phyloP scores from a whole-genome alignment of 805 yeast species.

The Clavispora fructus region DNA sequence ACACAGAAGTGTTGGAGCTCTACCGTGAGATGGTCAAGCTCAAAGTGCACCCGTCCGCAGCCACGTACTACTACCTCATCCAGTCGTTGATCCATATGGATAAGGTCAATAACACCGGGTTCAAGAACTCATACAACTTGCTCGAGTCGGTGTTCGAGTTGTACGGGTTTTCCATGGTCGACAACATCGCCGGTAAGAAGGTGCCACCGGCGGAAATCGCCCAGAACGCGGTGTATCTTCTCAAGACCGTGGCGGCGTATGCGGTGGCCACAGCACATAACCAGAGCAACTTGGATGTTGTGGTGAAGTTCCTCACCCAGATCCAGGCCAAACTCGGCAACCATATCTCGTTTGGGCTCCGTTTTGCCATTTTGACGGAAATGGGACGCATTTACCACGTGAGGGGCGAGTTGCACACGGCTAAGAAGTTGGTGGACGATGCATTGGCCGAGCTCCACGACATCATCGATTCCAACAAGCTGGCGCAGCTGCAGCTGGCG shows the following conservation, averaged over 20 bases:
- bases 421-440: constrained; percentile 18
- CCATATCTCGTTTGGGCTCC: constrained; percentile 18
- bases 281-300: constrained; percentile 18
- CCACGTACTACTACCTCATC: constrained; percentile 28
- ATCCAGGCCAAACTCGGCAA: constrained; percentile 18
- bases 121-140: constrained; percentile 27
- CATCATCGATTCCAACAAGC: constrained; percentile 8
- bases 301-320: constrained; percentile 26
- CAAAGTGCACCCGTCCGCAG: constrained; percentile 20
- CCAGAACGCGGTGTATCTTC: constrained; percentile 17
- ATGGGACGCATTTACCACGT: constrained; percentile 25
- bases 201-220: constrained; percentile 8
- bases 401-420: constrained; percentile 19
- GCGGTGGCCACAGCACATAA: constrained; percentile 13
- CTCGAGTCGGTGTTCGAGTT: constrained; percentile 26
- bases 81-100: constrained; percentile 23
- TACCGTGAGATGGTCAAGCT: constrained; percentile 30
- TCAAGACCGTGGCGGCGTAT: constrained; percentile 23
- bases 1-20: constrained; percentile 22
- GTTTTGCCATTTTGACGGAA: constrained; percentile 21
- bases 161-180: constrained; percentile 20
- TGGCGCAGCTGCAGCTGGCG: neutral
- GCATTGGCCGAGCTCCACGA: constrained; percentile 22
- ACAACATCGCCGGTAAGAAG: constrained; percentile 1
- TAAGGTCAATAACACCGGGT: constrained; percentile 18